These are phyloP conservation scores for Herpetospermum pedunculosum DNA, from an alignment of 306 rosid species.

Conservation along the genomic window DNA sequence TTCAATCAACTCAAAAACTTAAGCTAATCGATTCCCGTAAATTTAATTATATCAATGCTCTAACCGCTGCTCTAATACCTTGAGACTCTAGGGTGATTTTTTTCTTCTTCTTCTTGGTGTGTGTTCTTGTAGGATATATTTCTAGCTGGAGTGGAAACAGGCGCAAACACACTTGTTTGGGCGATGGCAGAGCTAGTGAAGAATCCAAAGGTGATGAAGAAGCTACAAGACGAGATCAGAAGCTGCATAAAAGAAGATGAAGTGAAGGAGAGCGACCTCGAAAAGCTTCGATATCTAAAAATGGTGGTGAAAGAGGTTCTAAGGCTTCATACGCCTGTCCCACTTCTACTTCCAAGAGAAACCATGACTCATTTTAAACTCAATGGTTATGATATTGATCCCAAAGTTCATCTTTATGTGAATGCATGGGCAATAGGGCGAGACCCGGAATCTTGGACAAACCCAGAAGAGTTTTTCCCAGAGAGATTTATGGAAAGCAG, in stretches of 20 bases:
- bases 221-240: conserved; percentile 28
- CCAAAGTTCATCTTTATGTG: conserved; percentile 14
- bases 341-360: not conserved
- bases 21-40: too few relatives aligned
- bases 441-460: conserved; percentile 22
- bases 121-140: conserved; percentile 25
- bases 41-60: too few relatives aligned
- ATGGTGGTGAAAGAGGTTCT: not conserved
- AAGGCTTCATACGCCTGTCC: not conserved
- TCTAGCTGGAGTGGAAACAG: conserved; percentile 13
- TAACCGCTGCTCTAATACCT: too few relatives aligned
- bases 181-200: conserved; percentile 17
- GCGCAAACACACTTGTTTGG: conserved; percentile 20
- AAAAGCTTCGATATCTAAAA: conserved; percentile 20
- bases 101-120: not conserved
- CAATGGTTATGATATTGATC: conserved; percentile 11
- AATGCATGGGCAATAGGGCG: conserved; percentile 32
- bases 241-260: not conserved
- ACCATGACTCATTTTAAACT: not conserved
- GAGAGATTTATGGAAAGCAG: conserved; percentile 21
- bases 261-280: not conserved
- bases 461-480: conserved; percentile 22
- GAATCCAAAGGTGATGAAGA: conserved; percentile 24
- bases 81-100: not conserved
- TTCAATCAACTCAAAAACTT: too few relatives aligned